A percentile compares a stretch with the other conserved stretches of the same genome.
phyloP scores from a whole-genome alignment of 495 filamentous ascomycete species.

The Symbiotaphrina buchneri region DNA sequence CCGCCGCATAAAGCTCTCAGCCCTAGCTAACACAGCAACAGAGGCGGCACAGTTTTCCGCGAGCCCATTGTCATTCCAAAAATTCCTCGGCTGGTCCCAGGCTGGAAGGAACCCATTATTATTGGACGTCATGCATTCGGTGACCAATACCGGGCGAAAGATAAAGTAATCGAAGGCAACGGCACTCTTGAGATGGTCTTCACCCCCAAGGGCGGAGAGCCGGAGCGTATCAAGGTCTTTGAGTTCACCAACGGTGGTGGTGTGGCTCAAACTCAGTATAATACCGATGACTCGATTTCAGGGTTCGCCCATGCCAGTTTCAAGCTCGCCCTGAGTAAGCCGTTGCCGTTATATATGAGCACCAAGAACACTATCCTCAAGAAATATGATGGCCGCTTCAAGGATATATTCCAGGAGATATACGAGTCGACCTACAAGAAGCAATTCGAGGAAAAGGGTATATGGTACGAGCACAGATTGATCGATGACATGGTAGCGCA shows the following conservation, averaged over 20 bases:
- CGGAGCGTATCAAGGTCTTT: conserved; percentile 73
- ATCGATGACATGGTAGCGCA: conserved; percentile 99
- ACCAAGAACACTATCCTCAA: conserved; percentile 99
- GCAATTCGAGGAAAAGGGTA: conserved; percentile 70
- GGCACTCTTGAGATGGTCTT: conserved; percentile 87
- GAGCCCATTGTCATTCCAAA: conserved; percentile 90
- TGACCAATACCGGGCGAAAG: conserved; percentile 94
- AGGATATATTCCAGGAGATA: conserved; percentile 97
- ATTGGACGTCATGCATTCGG: conserved; percentile 97
- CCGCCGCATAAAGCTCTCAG: too few species aligned
- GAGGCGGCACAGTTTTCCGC: conserved; percentile 89
- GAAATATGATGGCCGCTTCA: conserved; percentile 95
- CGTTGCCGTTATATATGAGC: conserved; percentile 86
- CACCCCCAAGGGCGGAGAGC: conserved; percentile 63
- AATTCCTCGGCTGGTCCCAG: conserved; percentile 79
- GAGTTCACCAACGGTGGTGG: conserved; percentile 69
- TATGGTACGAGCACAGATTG: conserved; percentile 98
- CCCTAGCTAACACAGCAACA: conserved; percentile 5
- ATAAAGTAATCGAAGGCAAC: conserved; percentile 54
- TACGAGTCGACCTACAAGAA: conserved; percentile 73
- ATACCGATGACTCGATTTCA: conserved; percentile 82
- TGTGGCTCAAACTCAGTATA: conserved; percentile 87
- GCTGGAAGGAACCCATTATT: conserved; percentile 97
- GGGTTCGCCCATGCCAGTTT: conserved; percentile 93
- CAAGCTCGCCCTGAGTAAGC: conserved; percentile 78